Evolutionary conservation across 1,139 yeast genomes (phyloP).

Genomic region (Pichia inconspicua): DNA sequence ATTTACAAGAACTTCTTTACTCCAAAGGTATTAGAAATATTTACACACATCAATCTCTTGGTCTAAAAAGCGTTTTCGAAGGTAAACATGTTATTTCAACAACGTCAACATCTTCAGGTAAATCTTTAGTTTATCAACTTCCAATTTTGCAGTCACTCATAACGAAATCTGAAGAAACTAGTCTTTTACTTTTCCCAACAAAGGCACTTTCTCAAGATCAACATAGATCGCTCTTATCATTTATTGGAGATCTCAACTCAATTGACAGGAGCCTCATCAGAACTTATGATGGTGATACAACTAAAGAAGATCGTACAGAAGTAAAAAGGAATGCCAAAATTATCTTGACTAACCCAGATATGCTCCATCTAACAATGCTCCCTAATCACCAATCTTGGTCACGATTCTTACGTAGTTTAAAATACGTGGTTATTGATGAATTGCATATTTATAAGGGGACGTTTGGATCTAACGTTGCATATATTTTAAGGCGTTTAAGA

Average conservation of each 20-base stretch:
- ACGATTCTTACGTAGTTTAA: slow-evolving; percentile 53
- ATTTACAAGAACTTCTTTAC: slow-evolving; percentile 7
- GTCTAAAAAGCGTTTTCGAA: slow-evolving; percentile 48
- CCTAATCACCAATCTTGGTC: slow-evolving; percentile 75
- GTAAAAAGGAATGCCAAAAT: slow-evolving; percentile 63
- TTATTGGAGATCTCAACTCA: slow-evolving; percentile 39
- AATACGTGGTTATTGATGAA: slow-evolving; percentile 80
- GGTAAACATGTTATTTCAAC: slow-evolving; percentile 72
- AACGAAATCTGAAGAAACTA: slow-evolving; percentile 51
- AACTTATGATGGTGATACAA: slow-evolving; percentile 93
- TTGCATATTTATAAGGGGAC: slow-evolving; percentile 83
- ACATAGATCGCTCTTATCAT: slow-evolving; percentile 59
- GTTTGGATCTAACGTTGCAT: slow-evolving; percentile 87
- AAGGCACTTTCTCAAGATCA: slow-evolving; percentile 98
- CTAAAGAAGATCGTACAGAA: slow-evolving; percentile 39
- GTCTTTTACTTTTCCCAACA: slow-evolving; percentile 88
- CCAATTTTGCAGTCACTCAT: slow-evolving; percentile 58
- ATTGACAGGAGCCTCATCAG: slow-evolving; percentile 37
- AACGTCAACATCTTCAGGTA: slow-evolving; percentile 94
- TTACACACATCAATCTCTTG: slow-evolving; percentile 77
- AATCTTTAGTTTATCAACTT: slow-evolving; percentile 81
- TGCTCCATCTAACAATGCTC: slow-evolving; percentile 75
- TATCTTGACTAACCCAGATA: slow-evolving; percentile 91
- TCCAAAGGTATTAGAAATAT: slow-evolving; percentile 42
- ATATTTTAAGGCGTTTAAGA: slow-evolving; percentile 69